phyloP scores from a whole-genome alignment of 306 rosid species.

The Clitoria ternatea region DNA sequence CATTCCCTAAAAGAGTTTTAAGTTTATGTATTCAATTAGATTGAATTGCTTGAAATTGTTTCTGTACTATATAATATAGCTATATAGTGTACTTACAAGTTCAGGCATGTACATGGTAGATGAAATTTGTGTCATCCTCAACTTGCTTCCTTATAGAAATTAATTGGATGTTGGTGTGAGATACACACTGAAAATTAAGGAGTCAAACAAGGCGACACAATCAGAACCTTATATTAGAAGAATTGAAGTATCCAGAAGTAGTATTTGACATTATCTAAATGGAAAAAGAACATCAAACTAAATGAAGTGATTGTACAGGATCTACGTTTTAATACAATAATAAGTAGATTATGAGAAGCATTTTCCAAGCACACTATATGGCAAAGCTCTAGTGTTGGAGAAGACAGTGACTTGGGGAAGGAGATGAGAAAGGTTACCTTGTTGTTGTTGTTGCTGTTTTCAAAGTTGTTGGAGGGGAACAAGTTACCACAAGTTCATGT shows the following conservation, averaged over 20 bases:
- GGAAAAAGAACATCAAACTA: background rate
- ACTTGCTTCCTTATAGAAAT: background rate
- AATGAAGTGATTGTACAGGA: background rate
- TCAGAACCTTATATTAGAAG: background rate
- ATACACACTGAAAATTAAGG: background rate
- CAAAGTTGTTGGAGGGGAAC: background rate
- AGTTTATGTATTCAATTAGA: too few species aligned
- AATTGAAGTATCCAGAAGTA: background rate
- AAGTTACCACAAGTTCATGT: background rate
- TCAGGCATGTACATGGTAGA: slow-evolving; percentile 27
- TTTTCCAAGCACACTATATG: too few species aligned
- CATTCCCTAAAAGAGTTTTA: too few species aligned
- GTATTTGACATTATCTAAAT: background rate
- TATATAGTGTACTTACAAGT: slow-evolving; percentile 16
- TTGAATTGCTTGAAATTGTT: background rate
- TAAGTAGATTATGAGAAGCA: too few species aligned
- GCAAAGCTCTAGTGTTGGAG: too few species aligned
- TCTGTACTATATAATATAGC: too few species aligned
- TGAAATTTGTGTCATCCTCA: slow-evolving; percentile 24
- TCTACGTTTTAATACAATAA: too few species aligned
- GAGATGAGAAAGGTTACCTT: slow-evolving; percentile 7
- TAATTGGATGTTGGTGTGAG: background rate
- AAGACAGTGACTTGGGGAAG: background rate
- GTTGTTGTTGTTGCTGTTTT: background rate
- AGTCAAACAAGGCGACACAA: background rate